These are phyloP conservation scores for Cantharellus anzutake DNA, from an alignment of 768 basidiomycete species.

Conservation along the genomic window DNA sequence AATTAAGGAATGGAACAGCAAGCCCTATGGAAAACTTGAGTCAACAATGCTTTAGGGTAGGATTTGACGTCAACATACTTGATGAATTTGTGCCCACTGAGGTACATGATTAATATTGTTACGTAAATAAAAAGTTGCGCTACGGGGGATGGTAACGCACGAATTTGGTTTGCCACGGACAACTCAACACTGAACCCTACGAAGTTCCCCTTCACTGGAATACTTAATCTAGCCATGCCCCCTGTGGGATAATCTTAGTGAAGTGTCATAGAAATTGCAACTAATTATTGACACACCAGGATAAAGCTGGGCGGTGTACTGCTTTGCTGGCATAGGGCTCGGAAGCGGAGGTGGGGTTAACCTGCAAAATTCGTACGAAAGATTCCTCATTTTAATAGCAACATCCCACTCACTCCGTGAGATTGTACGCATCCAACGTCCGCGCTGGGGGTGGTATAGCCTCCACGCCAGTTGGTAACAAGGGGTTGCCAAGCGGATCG, in stretches of 20 bases:
- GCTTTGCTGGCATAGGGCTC: neutral
- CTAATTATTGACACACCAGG: neutral
- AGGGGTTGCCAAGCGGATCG: neutral
- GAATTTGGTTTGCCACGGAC: slow-evolving; percentile 35
- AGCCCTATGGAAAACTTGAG: slow-evolving; percentile 11
- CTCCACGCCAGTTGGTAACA: neutral
- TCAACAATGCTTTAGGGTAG: slow-evolving; percentile 9
- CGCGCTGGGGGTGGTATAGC: neutral
- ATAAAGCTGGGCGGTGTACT: neutral
- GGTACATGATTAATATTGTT: neutral
- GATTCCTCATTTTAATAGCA: no score
- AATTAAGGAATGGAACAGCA: slow-evolving; percentile 28
- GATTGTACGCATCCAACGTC: neutral
- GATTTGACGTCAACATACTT: neutral
- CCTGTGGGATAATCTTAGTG: slow-evolving; percentile 7
- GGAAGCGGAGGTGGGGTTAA: neutral
- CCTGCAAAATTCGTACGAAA: no score
- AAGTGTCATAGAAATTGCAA: neutral
- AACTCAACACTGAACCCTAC: slow-evolving; percentile 46
- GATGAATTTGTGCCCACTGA: slow-evolving; percentile 8
- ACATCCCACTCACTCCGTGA: neutral
- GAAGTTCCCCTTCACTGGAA: slow-evolving; percentile 29
- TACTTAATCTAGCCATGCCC: slow-evolving; percentile 17
- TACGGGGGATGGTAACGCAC: slow-evolving; percentile 15
- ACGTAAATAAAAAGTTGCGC: neutral